These are phyloP conservation scores for Anisodus tanguticus DNA, from an alignment of 257 asterid species.

Conservation along the genomic window DNA sequence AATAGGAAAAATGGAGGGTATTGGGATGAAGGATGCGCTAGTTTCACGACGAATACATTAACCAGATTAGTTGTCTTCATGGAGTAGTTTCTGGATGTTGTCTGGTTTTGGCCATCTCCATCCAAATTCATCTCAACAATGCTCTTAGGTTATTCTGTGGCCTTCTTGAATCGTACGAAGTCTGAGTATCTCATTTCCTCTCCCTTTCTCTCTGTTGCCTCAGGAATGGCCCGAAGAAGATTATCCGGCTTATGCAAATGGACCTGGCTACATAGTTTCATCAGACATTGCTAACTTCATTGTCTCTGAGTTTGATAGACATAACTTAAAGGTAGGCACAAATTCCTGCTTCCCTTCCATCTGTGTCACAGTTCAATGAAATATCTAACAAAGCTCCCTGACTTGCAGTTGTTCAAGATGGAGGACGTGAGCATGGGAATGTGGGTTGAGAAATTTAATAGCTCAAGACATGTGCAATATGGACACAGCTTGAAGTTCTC, in stretches of 20 bases:
- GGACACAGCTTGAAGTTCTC: constrained; percentile 88
- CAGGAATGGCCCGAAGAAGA: constrained; percentile 99
- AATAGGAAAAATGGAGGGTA: not conserved
- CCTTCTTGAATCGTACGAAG: not conserved
- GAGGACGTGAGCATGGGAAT: constrained; percentile 97
- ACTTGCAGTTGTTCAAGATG: constrained; percentile 84
- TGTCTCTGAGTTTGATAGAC: constrained; percentile 69
- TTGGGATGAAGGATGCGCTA: not conserved
- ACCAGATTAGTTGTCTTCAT: not conserved
- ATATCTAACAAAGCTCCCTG: not conserved
- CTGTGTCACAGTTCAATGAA: not conserved
- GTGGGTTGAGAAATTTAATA: constrained; percentile 86
- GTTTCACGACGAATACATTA: not conserved
- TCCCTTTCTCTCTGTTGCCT: constrained; percentile 13
- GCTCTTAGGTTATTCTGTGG: not conserved
- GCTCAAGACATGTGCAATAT: constrained; percentile 63
- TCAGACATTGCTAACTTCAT: constrained; percentile 77
- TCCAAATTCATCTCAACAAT: not conserved
- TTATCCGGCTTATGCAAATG: constrained; percentile 96
- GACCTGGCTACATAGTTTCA: constrained; percentile 93
- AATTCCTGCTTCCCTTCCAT: not conserved
- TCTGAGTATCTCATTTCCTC: not conserved
- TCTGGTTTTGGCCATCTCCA: not conserved
- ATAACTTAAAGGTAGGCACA: constrained; percentile 65
- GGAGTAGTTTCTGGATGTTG: not conserved